These are phyloP conservation scores for Crucibulum laeve DNA, from an alignment of 768 basidiomycete genomes.

Conservation along the genomic window DNA sequence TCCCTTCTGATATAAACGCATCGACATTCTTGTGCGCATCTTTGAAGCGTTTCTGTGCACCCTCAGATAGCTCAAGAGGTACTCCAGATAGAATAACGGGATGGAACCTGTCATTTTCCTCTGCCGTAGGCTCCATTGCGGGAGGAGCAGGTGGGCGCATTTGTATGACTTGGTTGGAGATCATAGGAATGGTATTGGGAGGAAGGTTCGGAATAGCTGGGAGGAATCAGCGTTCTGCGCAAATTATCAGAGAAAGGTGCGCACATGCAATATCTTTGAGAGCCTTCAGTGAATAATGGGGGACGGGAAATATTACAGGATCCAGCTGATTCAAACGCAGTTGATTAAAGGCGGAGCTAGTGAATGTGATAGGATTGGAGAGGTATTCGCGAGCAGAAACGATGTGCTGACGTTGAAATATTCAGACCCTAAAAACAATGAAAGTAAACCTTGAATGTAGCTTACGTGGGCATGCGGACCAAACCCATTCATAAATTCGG, in stretches of 20 bases:
- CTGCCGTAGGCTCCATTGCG: conserved; percentile 19
- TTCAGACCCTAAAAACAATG: neutral
- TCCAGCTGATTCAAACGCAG: conserved; percentile 73
- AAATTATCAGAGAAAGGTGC: neutral
- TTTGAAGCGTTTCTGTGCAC: conserved; percentile 33
- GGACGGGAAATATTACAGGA: conserved; percentile 65
- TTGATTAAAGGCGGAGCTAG: conserved; percentile 67
- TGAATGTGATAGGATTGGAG: conserved; percentile 69
- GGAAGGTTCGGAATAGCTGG: conserved; percentile 46
- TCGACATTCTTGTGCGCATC: conserved; percentile 30
- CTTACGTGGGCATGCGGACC: conserved; percentile 53
- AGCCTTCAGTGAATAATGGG: conserved; percentile 44
- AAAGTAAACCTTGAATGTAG: neutral
- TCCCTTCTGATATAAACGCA: conserved; percentile 9
- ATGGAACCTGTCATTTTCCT: conserved; percentile 35
- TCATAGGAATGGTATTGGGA: conserved; percentile 35
- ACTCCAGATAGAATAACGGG: conserved; percentile 21
- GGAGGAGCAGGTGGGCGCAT: conserved; percentile 48
- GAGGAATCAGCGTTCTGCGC: neutral
- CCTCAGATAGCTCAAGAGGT: conserved; percentile 23
- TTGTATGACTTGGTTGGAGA: conserved; percentile 31
- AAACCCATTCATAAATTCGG: conserved; percentile 69
- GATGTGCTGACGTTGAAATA: conserved; percentile 56
- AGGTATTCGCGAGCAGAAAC: conserved; percentile 62
- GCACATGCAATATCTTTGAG: conserved; percentile 31